Percentiles rank a stretch among this genome's conserved stretches.
These are phyloP conservation scores for Globisporangium spiculum DNA, from an alignment of 352 stramenopile species.

Conservation along the genomic window DNA sequence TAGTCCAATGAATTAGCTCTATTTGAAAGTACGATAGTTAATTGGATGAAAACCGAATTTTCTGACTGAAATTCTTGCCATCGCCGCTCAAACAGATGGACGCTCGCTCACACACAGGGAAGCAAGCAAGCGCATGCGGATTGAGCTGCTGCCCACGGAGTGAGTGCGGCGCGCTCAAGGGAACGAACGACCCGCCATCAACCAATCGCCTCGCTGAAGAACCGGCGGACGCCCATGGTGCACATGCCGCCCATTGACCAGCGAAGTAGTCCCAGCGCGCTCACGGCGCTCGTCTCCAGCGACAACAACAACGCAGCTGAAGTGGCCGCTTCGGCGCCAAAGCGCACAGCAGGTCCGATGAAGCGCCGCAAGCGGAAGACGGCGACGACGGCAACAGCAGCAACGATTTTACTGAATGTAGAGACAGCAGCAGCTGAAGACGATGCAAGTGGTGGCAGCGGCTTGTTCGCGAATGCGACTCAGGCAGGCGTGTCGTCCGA, in stretches of 20 bases:
- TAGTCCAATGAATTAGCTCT: no score
- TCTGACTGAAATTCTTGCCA: no score
- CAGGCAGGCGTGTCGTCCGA: conserved; percentile 18
- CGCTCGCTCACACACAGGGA: no score
- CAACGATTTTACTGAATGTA: no score
- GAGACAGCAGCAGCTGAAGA: not conserved
- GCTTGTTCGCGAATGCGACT: not conserved
- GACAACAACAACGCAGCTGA: not conserved
- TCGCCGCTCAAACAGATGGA: no score
- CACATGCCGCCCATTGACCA: not conserved
- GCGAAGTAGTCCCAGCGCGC: not conserved
- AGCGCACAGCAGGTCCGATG: conserved; percentile 3
- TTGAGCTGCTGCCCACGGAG: no score
- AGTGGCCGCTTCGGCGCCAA: not conserved
- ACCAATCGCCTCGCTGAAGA: not conserved
- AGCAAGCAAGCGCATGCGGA: no score
- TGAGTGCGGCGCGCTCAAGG: no score
- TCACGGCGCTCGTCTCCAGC: not conserved
- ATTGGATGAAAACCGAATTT: no score
- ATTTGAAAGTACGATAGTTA: no score
- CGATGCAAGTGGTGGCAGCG: not conserved
- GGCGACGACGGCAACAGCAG: not conserved
- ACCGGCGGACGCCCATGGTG: not conserved
- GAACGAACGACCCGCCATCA: not conserved
- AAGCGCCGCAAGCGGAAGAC: conserved; percentile 11